phyloP scores from a whole-genome alignment of 768 basidiomycete genomes.

The Naematelia encephala region DNA sequence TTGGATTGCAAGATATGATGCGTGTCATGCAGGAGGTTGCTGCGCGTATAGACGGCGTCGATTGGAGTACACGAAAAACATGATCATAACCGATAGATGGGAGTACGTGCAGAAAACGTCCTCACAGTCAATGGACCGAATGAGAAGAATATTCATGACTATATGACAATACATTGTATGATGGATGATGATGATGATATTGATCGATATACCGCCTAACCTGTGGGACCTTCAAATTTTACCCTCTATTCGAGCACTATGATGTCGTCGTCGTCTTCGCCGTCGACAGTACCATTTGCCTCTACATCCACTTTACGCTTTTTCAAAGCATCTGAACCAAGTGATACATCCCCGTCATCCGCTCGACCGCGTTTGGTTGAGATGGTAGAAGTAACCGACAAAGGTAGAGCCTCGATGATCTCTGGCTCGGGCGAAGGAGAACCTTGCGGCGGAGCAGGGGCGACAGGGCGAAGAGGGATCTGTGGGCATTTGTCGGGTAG shows the following conservation, averaged over 20 bases:
- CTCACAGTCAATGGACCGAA: not conserved
- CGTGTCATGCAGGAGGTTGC: constrained; percentile 29
- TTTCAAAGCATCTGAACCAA: constrained; percentile 23
- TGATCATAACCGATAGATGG: not conserved
- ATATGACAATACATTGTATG: not conserved
- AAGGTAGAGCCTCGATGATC: not conserved
- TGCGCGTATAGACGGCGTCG: constrained; percentile 25
- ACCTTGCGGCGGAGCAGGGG: not conserved
- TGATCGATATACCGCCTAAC: not conserved
- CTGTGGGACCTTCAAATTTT: not conserved
- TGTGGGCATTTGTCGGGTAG: constrained; percentile 2
- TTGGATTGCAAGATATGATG: constrained; percentile 24
- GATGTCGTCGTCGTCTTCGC: constrained; percentile 36
- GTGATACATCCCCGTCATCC: constrained; percentile 30
- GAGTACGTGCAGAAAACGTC: not conserved
- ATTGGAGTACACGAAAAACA: constrained; percentile 20
- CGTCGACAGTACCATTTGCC: constrained; percentile 16
- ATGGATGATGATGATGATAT: not conserved
- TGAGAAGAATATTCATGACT: not conserved
- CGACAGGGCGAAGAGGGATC: constrained; percentile 7
- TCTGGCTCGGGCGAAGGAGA: not conserved
- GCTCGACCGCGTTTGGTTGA: constrained; percentile 35
- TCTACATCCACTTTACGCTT: constrained; percentile 1
- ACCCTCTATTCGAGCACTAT: constrained; percentile 21
- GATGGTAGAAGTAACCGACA: not conserved